phyloP scores from a whole-genome alignment of 805 yeast species.

The Cyberlindnera misumaiensis region DNA sequence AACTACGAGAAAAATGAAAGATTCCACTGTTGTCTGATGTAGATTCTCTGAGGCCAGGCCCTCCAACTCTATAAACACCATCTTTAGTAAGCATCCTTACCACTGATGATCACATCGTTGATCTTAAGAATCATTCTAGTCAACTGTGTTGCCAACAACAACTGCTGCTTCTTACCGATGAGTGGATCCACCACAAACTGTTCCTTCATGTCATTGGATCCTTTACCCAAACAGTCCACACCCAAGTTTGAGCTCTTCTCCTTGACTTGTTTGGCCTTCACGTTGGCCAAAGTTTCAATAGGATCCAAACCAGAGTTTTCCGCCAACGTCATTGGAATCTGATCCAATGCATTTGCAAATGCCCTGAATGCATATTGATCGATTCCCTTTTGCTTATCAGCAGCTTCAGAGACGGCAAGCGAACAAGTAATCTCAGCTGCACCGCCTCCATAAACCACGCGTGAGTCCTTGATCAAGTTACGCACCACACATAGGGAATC shows the following conservation, averaged over 20 bases:
- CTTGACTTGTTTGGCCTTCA: conserved; percentile 79
- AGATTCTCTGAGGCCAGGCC: too few species aligned
- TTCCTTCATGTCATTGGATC: conserved; percentile 88
- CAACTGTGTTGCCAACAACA: conserved; percentile 90
- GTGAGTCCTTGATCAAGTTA: conserved; percentile 82
- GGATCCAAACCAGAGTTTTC: conserved; percentile 96
- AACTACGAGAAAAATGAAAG: background rate
- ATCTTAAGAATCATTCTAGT: conserved; percentile 97
- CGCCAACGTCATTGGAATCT: conserved; percentile 89
- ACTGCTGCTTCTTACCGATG: conserved; percentile 95
- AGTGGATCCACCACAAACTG: conserved; percentile 93
- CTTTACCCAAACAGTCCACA: conserved; percentile 88
- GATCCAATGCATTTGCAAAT: conserved; percentile 84
- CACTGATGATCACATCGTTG: conserved; percentile 90
- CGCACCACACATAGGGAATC: conserved; percentile 97
- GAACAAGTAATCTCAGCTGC: conserved; percentile 96
- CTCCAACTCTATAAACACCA: too few species aligned
- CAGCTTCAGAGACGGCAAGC: conserved; percentile 82
- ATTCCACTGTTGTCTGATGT: too few species aligned
- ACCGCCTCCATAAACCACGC: conserved; percentile 99
- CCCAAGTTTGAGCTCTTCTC: conserved; percentile 71
- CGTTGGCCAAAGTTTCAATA: conserved; percentile 76
- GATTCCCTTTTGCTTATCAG: conserved; percentile 89
- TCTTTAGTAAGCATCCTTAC: conserved; percentile 60
- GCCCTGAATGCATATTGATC: conserved; percentile 98